phyloP scores from a whole-genome alignment of 1,284 basidiomycete genomes.

The Cystobasidium sp. region DNA sequence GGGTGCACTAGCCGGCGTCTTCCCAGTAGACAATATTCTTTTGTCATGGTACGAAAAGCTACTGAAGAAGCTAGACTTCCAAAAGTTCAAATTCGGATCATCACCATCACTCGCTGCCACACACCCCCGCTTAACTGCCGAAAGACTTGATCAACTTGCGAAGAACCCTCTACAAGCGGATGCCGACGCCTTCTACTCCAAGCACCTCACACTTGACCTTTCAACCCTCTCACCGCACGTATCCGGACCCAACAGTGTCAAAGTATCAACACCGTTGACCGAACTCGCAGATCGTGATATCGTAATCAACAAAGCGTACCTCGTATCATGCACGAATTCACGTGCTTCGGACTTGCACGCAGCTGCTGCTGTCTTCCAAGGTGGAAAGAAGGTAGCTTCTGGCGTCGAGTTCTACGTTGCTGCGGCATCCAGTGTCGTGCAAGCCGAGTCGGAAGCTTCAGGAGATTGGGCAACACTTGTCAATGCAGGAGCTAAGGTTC shows the following conservation, averaged over 20 bases:
- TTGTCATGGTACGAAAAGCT: constrained; percentile 86
- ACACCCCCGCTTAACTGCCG: constrained; percentile 84
- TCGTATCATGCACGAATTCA: constrained; percentile 98
- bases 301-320: constrained; percentile 94
- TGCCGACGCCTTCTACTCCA: constrained; percentile 77
- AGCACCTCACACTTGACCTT: constrained; percentile 89
- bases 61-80: constrained; percentile 75
- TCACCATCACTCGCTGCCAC: constrained; percentile 63
- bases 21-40: constrained; percentile 85
- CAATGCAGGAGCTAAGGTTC: constrained; percentile 82
- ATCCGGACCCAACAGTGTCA: constrained; percentile 97
- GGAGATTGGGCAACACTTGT: constrained; percentile 90
- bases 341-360: constrained; percentile 92
- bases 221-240: constrained; percentile 93
- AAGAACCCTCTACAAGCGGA: constrained; percentile 71
- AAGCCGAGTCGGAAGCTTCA: constrained; percentile 79
- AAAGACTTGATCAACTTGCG: constrained; percentile 71
- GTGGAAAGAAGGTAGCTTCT: constrained; percentile 77
- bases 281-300: constrained; percentile 75
- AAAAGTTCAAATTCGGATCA: constrained; percentile 67
- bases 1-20: constrained; percentile 94
- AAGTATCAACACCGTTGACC: constrained; percentile 88
- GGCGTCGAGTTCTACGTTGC: constrained; percentile 98
- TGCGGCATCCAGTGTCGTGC: constrained; percentile 88
- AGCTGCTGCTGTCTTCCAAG: constrained; percentile 78